These are phyloP conservation scores for Inonotus hispidus DNA, from an alignment of 1,284 basidiomycete genomes.

Conservation along the genomic window DNA sequence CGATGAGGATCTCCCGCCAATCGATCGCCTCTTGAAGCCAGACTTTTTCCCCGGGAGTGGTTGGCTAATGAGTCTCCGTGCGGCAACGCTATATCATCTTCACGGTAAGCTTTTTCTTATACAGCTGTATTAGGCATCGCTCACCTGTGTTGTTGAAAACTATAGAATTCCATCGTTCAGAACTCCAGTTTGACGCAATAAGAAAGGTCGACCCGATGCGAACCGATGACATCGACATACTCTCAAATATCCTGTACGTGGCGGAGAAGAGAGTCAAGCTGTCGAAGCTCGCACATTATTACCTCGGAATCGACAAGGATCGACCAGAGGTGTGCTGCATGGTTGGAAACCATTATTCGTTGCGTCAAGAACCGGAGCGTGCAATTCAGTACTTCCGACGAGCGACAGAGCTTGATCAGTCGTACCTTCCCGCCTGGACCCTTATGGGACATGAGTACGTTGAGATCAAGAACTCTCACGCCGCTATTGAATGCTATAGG, in stretches of 20 bases:
- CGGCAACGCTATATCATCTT: slow-evolving; percentile 84
- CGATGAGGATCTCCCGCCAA: slow-evolving; percentile 74
- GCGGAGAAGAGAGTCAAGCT: slow-evolving; percentile 86
- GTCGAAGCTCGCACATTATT: slow-evolving; percentile 90
- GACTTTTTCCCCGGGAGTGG: slow-evolving; percentile 80
- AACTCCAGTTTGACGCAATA: slow-evolving; percentile 79
- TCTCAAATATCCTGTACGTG: slow-evolving; percentile 96
- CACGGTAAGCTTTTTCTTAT: slow-evolving; percentile 53
- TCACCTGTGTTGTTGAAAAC: not conserved
- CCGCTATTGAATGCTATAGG: slow-evolving; percentile 96
- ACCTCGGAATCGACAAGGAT: slow-evolving; percentile 81
- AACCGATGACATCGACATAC: slow-evolving; percentile 94
- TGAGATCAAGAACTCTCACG: slow-evolving; percentile 98
- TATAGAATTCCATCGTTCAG: slow-evolving; percentile 81
- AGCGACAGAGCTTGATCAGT: slow-evolving; percentile 90
- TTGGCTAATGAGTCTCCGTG: slow-evolving; percentile 83
- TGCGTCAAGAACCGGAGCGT: slow-evolving; percentile 90
- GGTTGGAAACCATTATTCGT: slow-evolving; percentile 97
- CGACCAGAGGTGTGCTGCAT: slow-evolving; percentile 93
- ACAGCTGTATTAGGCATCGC: not conserved
- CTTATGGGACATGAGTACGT: slow-evolving; percentile 98
- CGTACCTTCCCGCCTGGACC: slow-evolving; percentile 98
- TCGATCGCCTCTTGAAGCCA: slow-evolving; percentile 66
- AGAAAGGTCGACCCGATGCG: slow-evolving; percentile 80
- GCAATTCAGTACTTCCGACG: slow-evolving; percentile 94